These are phyloP conservation scores for Gyrodon lividus DNA, from an alignment of 768 basidiomycete species.

Conservation along the genomic window DNA sequence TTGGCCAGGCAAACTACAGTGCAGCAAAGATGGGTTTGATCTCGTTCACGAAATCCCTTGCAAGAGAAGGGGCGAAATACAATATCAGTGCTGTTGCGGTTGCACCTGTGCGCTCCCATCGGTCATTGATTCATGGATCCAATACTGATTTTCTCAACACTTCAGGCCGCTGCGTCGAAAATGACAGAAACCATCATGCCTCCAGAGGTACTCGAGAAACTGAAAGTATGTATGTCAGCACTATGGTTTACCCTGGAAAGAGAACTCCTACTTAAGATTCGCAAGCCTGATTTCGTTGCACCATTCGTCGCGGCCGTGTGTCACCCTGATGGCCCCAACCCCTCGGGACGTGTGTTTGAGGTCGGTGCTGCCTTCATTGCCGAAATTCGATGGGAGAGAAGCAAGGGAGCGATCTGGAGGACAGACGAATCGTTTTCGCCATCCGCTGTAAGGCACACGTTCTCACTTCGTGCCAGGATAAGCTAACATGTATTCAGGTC, in stretches of 20 bases:
- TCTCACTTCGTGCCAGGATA: not conserved
- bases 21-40: slow-evolving; percentile 97
- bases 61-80: slow-evolving; percentile 90
- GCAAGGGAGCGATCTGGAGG: slow-evolving; percentile 84
- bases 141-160: not conserved
- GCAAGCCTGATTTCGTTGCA: slow-evolving; percentile 81
- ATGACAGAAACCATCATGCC: slow-evolving; percentile 98
- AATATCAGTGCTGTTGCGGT: slow-evolving; percentile 84
- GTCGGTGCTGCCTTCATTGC: slow-evolving; percentile 91
- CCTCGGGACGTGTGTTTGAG: slow-evolving; percentile 84
- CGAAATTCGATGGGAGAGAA: slow-evolving; percentile 92
- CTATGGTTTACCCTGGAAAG: not conserved
- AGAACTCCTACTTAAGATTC: not conserved
- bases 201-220: slow-evolving; percentile 85
- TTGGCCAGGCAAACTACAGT: slow-evolving; percentile 97
- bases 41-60: slow-evolving; percentile 89
- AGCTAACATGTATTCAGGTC: slow-evolving; percentile 45
- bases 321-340: slow-evolving; percentile 80
- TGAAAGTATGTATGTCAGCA: slow-evolving; percentile 59
- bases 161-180: slow-evolving; percentile 86
- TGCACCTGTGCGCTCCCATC: slow-evolving; percentile 65
- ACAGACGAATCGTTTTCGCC: slow-evolving; percentile 91
- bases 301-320: slow-evolving; percentile 88
- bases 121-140: not conserved
- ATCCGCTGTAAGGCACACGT: slow-evolving; percentile 63